Conservation (phyloP, 768 basidiomycete genomes). For the Pholiota microspora region DNA sequence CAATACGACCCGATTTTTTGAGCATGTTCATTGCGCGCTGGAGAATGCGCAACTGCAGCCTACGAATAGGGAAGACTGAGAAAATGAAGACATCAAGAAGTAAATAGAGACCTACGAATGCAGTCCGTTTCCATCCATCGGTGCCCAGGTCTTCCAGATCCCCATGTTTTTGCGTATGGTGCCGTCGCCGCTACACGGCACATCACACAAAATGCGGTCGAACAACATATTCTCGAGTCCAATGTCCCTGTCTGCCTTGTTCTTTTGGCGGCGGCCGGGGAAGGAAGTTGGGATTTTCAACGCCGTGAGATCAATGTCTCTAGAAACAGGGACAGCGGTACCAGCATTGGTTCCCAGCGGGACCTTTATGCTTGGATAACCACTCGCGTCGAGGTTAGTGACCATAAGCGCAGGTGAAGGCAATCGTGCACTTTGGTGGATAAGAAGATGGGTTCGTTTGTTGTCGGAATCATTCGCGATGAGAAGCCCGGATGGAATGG, state of each 20-base stretch:
- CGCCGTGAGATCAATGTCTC: too few relatives aligned
- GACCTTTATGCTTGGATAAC: slow-evolving; percentile 68
- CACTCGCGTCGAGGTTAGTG: slow-evolving; percentile 93
- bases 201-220: slow-evolving; percentile 93
- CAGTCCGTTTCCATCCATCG: slow-evolving; percentile 86
- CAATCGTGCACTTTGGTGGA: slow-evolving; percentile 94
- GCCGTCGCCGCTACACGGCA: slow-evolving; percentile 97
- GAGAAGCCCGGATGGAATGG: slow-evolving; percentile 79
- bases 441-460: slow-evolving; percentile 93
- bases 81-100: background rate
- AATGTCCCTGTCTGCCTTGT: slow-evolving; percentile 11
- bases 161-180: slow-evolving; percentile 92
- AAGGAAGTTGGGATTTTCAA: too few relatives aligned
- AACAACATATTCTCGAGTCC: slow-evolving; percentile 63
- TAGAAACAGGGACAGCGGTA: background rate
- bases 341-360: slow-evolving; percentile 27
- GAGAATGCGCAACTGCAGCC: slow-evolving; percentile 90
- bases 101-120: slow-evolving; percentile 56
- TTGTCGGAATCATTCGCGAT: slow-evolving; percentile 95
- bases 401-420: slow-evolving; percentile 92
- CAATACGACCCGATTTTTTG: slow-evolving; percentile 78
- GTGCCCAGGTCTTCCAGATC: slow-evolving; percentile 93
- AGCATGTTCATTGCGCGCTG: slow-evolving; percentile 91
- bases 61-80: slow-evolving; percentile 34
- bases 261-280: background rate